Percentiles rank a stretch among this genome's conserved stretches.
Conservation (phyloP, 257 asterid species). For the Solanum ossicruentum region DNA sequence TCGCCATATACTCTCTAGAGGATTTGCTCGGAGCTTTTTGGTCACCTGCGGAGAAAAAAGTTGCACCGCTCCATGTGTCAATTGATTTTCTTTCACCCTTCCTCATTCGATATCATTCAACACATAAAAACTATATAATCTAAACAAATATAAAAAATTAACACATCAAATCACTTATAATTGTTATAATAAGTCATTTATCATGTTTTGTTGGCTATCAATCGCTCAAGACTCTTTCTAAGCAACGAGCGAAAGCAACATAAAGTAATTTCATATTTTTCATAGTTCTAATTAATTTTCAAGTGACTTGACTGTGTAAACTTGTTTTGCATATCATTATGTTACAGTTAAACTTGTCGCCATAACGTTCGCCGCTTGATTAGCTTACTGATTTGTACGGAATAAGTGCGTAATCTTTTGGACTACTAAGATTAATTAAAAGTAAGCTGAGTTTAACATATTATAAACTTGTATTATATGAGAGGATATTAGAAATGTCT, state of each 20-base stretch:
- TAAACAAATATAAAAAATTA: accelerated
- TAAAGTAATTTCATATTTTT: no score
- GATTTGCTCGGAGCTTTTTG: no score
- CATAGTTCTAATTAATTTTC: neutral
- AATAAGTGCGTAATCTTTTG: neutral
- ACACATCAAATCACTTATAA: neutral
- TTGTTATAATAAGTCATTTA: neutral
- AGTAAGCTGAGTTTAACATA: neutral
- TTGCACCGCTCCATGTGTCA: neutral
- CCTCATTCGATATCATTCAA: neutral
- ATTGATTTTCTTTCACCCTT: neutral
- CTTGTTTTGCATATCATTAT: neutral
- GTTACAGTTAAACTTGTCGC: neutral
- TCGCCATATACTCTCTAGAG: no score
- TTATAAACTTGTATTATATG: neutral
- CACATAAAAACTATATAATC: neutral
- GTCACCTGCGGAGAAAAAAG: no score
- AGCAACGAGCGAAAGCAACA: no score
- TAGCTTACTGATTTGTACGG: neutral
- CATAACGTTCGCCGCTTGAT: neutral
- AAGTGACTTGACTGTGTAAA: neutral
- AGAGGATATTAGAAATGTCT: neutral
- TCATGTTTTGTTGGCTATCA: neutral
- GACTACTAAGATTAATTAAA: neutral
- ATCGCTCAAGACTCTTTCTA: neutral